phyloP scores from a whole-genome alignment of 371 early-diverging fungal species.

The Syncephalis fuscata region DNA sequence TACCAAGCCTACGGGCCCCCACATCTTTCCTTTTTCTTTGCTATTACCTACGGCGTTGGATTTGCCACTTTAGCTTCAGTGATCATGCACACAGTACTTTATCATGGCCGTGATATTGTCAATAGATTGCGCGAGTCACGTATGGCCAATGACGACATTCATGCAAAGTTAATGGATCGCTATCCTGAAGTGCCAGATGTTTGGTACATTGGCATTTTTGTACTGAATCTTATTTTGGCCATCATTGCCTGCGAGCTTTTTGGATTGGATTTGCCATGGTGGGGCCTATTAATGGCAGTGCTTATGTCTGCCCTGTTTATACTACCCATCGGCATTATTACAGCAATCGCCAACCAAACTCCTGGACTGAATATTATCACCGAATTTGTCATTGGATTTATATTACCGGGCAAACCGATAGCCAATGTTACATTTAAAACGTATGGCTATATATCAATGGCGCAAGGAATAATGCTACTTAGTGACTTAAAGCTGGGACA shows the following conservation, averaged over 20 bases:
- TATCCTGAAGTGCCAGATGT: conserved; percentile 47
- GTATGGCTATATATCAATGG: conserved; percentile 32
- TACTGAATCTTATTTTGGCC: conserved; percentile 34
- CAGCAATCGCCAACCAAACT: conserved; percentile 47
- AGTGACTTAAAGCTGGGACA: conserved; percentile 33
- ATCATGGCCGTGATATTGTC: conserved; percentile 29
- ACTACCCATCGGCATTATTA: conserved; percentile 64
- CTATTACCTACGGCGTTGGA: conserved; percentile 28
- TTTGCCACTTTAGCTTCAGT: conserved; percentile 33
- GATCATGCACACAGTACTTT: conserved; percentile 28
- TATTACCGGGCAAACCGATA: conserved; percentile 33
- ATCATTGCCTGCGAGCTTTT: conserved; percentile 37
- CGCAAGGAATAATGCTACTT: conserved; percentile 29
- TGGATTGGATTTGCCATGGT: conserved; percentile 42
- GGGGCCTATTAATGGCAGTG: conserved; percentile 52
- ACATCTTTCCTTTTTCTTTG: conserved; percentile 39
- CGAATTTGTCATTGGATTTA: conserved; percentile 36
- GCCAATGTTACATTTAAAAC: conserved; percentile 27
- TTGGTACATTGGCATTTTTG: conserved; percentile 53
- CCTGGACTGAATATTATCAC: conserved; percentile 61
- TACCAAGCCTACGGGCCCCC: conserved; percentile 18
- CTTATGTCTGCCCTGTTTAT: conserved; percentile 40
- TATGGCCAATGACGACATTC: conserved; percentile 23
- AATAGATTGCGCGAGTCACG: conserved; percentile 15
- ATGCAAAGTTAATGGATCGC: conserved; percentile 21